phyloP scores from a whole-genome alignment of 495 filamentous ascomycete genomes.

The Pyrenopolyporus hunteri region DNA sequence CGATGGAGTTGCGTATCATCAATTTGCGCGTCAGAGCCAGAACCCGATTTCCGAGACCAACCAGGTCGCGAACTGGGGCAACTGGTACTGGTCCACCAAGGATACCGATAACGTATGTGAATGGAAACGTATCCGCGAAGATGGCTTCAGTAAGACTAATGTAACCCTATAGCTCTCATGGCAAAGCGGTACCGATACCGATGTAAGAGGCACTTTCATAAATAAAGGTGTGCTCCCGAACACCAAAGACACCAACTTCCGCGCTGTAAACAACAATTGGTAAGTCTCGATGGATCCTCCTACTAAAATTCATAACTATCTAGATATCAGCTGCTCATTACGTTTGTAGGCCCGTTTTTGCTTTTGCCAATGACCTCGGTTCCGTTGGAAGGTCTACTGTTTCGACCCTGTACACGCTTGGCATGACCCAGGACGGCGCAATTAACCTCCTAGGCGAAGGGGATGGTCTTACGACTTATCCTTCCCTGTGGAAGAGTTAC shows the following conservation, averaged over 20 bases:
- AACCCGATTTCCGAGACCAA: slow-evolving; percentile 68
- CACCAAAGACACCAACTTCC: slow-evolving; percentile 66
- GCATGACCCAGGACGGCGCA: slow-evolving; percentile 77
- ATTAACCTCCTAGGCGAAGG: slow-evolving; percentile 77
- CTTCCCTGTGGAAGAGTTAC: slow-evolving; percentile 79
- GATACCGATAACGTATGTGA: slow-evolving; percentile 45
- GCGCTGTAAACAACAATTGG: slow-evolving; percentile 74
- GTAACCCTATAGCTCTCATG: slow-evolving; percentile 50
- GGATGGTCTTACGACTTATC: slow-evolving; percentile 67
- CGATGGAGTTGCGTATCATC: slow-evolving; percentile 54
- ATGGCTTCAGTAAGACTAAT: slow-evolving; percentile 24
- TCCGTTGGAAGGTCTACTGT: slow-evolving; percentile 39
- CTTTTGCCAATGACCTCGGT: slow-evolving; percentile 78
- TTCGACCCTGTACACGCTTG: slow-evolving; percentile 75
- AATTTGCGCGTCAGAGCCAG: slow-evolving; percentile 67
- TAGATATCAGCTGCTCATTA: slow-evolving; percentile 25
- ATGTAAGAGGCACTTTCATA: slow-evolving; percentile 70
- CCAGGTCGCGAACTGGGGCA: slow-evolving; percentile 87
- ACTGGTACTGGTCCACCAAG: slow-evolving; percentile 71
- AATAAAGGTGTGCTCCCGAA: slow-evolving; percentile 67
- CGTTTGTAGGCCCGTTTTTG: slow-evolving; percentile 75
- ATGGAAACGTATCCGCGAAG: background rate
- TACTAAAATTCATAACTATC: background rate
- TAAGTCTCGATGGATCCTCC: slow-evolving; percentile 25
- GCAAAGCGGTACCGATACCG: slow-evolving; percentile 71